Percentiles rank a stretch among this genome's conserved stretches.
phyloP scores from a whole-genome alignment of 345 rosid genomes.

The Sonneratia alba region DNA sequence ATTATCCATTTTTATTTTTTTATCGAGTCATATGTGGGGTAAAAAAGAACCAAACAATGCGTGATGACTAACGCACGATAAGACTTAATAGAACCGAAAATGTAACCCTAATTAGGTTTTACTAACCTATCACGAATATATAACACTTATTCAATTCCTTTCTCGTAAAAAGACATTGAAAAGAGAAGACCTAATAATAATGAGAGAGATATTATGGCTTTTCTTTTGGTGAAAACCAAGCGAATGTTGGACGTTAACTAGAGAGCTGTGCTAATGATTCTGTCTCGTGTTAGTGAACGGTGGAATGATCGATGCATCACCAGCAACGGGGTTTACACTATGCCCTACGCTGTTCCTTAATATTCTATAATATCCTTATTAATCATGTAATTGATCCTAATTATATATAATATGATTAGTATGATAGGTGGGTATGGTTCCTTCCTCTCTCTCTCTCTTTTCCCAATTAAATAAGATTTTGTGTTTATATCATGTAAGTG shows the following conservation, averaged over 20 bases:
- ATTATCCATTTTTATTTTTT: too few species aligned
- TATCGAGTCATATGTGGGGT: too few species aligned
- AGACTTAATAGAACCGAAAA: too few species aligned
- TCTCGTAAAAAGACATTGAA: neutral
- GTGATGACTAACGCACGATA: too few species aligned
- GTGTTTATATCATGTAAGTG: too few species aligned
- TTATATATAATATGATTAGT: neutral
- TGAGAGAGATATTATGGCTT: slow-evolving; percentile 3
- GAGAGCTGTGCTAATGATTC: slow-evolving; percentile 68
- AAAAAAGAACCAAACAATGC: too few species aligned
- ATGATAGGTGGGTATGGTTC: too few species aligned
- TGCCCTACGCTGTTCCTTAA: neutral
- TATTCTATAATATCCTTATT: neutral
- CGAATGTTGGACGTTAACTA: slow-evolving; percentile 20
- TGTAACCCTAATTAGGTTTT: too few species aligned
- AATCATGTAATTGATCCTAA: neutral
- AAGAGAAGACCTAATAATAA: neutral
- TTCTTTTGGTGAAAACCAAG: slow-evolving; percentile 14
- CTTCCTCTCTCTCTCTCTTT: too few species aligned
- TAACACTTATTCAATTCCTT: too few species aligned
- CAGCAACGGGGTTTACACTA: slow-evolving; percentile 42
- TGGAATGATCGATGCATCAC: slow-evolving; percentile 58
- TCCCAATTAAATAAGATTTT: too few species aligned
- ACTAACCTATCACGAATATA: too few species aligned
- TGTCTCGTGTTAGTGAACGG: slow-evolving; percentile 85